Evolutionary conservation across 2,329 filamentous ascomycete genomes (phyloP).

Genomic region (Nemania bipapillata): DNA sequence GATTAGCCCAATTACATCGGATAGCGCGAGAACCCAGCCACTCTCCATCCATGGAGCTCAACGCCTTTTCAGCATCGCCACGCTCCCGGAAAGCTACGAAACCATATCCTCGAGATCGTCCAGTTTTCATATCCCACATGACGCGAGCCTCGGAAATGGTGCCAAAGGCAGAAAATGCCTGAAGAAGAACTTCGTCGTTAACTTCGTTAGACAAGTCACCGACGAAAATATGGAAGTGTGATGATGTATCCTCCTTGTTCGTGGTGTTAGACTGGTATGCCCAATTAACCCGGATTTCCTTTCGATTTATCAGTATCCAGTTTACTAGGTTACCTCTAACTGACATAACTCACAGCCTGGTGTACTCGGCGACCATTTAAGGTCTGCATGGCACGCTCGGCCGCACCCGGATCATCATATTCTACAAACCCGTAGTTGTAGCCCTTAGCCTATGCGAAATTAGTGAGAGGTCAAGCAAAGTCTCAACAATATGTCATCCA

Average conservation of each 20-base stretch:
- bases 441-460: constrained; percentile 77
- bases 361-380: constrained; percentile 95
- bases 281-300: constrained; percentile 99
- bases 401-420: constrained; percentile 96
- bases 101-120: constrained; percentile 94
- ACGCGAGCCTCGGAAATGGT: constrained; percentile 96
- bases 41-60: constrained; percentile 98
- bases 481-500: neutral
- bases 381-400: constrained; percentile 96
- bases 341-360: constrained; percentile 76
- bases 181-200: constrained; percentile 91
- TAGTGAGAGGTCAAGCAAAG: constrained; percentile 10
- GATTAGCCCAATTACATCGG: constrained; percentile 99
- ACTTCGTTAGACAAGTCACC: constrained; percentile 98
- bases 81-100: constrained; percentile 96
- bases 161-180: constrained; percentile 96
- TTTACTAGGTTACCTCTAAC: neutral
- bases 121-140: constrained; percentile 99
- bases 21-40: constrained; percentile 98
- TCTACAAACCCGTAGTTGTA: constrained; percentile 99
- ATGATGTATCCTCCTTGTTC: constrained; percentile 96
- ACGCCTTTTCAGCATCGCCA: constrained; percentile 90
- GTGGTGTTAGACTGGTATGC: constrained; percentile 95
- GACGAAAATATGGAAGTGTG: constrained; percentile 99
- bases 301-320: constrained; percentile 36